Evolutionary conservation across 139 green algal species (phyloP).

Genomic region (Monoraphidium neglectum): DNA sequence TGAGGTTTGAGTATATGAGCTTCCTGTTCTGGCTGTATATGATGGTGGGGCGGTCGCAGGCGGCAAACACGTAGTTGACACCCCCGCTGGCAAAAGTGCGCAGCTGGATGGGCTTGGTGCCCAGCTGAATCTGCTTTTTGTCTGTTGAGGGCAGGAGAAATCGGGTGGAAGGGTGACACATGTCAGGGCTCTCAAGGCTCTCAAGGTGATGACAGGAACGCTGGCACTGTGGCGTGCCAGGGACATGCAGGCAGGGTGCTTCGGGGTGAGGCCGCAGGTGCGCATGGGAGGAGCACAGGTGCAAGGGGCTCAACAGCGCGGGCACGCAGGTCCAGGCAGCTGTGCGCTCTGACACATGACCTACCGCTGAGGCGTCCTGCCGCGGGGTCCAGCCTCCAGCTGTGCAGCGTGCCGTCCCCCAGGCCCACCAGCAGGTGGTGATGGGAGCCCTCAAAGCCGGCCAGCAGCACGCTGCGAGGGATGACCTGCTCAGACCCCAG

Average conservation of each 20-base stretch:
- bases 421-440: slow-evolving; percentile 83
- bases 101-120: slow-evolving; percentile 92
- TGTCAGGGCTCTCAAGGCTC: not conserved
- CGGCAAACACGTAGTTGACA: slow-evolving; percentile 83
- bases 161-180: too few relatives aligned
- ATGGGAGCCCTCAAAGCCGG: slow-evolving; percentile 72
- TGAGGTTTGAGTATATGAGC: slow-evolving; percentile 97
- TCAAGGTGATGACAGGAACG: not conserved
- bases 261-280: too few relatives aligned
- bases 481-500: slow-evolving; percentile 45
- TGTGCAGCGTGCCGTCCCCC: slow-evolving; percentile 77
- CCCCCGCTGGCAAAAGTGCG: slow-evolving; percentile 57
- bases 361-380: not conserved
- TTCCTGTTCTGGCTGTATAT: slow-evolving; percentile 91
- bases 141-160: slow-evolving; percentile 40
- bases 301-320: too few relatives aligned
- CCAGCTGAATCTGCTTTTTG: slow-evolving; percentile 84
- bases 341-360: too few relatives aligned
- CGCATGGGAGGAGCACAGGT: too few relatives aligned
- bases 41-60: slow-evolving; percentile 93
- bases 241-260: too few relatives aligned
- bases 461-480: slow-evolving; percentile 76
- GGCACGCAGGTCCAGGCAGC: too few relatives aligned
- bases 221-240: not conserved
- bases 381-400: slow-evolving; percentile 50